These are phyloP conservation scores for Phytophthora chlamydospora DNA, from an alignment of 352 stramenopile species.

Conservation along the genomic window DNA sequence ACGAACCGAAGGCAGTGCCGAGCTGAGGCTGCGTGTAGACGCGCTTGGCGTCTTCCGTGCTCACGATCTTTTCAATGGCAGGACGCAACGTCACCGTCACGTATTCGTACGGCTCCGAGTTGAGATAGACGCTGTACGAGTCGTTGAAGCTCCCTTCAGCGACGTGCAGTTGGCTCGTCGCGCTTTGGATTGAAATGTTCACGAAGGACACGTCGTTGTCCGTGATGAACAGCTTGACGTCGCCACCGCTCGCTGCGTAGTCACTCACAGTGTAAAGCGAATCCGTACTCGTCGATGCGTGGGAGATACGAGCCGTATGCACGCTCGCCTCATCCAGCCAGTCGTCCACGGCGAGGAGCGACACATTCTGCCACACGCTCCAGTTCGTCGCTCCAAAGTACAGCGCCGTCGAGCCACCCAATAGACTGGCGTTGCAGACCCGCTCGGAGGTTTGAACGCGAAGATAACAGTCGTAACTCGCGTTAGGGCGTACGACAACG, in stretches of 20 bases:
- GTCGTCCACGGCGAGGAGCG: conserved; percentile 67
- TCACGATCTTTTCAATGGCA: conserved; percentile 50
- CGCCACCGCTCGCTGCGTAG: conserved; percentile 35
- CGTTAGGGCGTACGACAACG: conserved; percentile 55
- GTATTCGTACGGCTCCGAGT: conserved; percentile 69
- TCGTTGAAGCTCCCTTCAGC: conserved; percentile 82
- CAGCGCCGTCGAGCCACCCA: conserved; percentile 37
- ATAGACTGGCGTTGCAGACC: conserved; percentile 67
- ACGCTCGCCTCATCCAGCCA: conserved; percentile 57
- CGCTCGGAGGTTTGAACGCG: conserved; percentile 32
- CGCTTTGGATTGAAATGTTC: conserved; percentile 54
- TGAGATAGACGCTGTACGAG: conserved; percentile 65
- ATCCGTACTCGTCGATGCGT: conserved; percentile 54
- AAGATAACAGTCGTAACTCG: conserved; percentile 57
- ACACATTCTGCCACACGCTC: conserved; percentile 66
- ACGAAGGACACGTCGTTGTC: conserved; percentile 75
- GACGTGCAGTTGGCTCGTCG: conserved; percentile 52
- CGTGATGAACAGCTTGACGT: conserved; percentile 49
- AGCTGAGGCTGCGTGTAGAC: conserved; percentile 40
- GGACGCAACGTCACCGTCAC: conserved; percentile 53
- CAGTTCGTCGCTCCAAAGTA: conserved; percentile 70
- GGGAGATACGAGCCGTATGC: conserved; percentile 56
- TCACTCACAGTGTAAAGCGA: conserved; percentile 45
- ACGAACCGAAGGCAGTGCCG: conserved; percentile 23
- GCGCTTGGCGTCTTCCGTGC: conserved; percentile 33